Evolutionary conservation across 768 basidiomycete genomes (phyloP).

Genomic region (Chalciporus chontae): DNA sequence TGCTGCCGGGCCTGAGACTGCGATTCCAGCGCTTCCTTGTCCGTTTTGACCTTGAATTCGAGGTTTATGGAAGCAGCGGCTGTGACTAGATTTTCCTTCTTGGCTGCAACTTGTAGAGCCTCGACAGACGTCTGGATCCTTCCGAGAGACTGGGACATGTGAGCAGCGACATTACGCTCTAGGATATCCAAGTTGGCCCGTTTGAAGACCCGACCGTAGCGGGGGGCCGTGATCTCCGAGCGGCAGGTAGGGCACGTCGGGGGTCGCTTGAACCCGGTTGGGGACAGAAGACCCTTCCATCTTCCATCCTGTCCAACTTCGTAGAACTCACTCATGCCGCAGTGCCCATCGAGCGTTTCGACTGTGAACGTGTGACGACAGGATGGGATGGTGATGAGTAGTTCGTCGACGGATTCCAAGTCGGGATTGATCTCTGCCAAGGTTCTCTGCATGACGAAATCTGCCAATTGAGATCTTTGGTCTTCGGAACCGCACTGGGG

Average conservation of each 20-base stretch:
- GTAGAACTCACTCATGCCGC: constrained; percentile 52
- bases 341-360: constrained; percentile 65
- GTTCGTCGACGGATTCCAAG: constrained; percentile 40
- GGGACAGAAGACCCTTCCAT: constrained; percentile 45
- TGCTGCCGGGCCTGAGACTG: constrained; percentile 13
- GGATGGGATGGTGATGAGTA: constrained; percentile 56
- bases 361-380: constrained; percentile 69
- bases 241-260: constrained; percentile 66
- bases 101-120: constrained; percentile 22
- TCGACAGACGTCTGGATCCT: constrained; percentile 28
- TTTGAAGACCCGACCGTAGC: constrained; percentile 62
- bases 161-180: constrained; percentile 56
- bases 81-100: constrained; percentile 11
- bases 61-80: constrained; percentile 14
- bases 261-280: constrained; percentile 36
- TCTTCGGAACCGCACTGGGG: constrained; percentile 43
- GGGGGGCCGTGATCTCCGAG: constrained; percentile 48
- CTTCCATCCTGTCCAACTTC: constrained; percentile 26
- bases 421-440: constrained; percentile 47
- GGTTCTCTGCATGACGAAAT: constrained; percentile 52
- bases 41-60: constrained; percentile 10
- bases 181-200: constrained; percentile 61
- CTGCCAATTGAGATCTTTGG: constrained; percentile 45
- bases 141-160: constrained; percentile 45
- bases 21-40: neutral